These are phyloP conservation scores for Lodderomyces beijingensis DNA, from an alignment of 1,139 yeast genomes.

Conservation along the genomic window DNA sequence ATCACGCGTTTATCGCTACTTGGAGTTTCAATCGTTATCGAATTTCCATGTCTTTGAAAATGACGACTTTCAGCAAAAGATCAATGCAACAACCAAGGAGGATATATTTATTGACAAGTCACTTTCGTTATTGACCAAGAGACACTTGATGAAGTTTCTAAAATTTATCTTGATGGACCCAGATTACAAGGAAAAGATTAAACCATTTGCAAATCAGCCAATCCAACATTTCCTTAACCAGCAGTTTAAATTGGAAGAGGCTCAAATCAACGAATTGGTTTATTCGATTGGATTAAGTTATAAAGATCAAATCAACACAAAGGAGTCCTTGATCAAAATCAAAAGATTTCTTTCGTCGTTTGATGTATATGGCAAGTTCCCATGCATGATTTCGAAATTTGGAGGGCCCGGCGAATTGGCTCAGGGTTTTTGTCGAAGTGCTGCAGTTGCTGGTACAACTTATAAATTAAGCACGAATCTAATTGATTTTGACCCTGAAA, in stretches of 20 bases:
- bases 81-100: constrained; percentile 66
- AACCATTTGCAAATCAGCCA: constrained; percentile 47
- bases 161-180: constrained; percentile 75
- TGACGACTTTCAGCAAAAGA: constrained; percentile 75
- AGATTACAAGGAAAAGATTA: constrained; percentile 44
- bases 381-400: constrained; percentile 84
- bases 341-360: constrained; percentile 81
- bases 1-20: constrained; percentile 82
- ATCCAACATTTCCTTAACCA: constrained; percentile 55
- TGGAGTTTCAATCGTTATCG: constrained; percentile 86
- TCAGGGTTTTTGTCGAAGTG: constrained; percentile 96
- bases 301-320: constrained; percentile 55
- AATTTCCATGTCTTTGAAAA: constrained; percentile 90
- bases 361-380: constrained; percentile 92
- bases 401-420: constrained; percentile 97
- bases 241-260: constrained; percentile 64
- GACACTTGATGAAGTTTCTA: constrained; percentile 87
- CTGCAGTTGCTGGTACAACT: constrained; percentile 97
- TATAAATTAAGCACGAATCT: constrained; percentile 75
- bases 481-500: constrained; percentile 57
- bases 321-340: constrained; percentile 73
- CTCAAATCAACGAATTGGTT: constrained; percentile 78
- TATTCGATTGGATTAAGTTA: constrained; percentile 81
- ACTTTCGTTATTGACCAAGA: constrained; percentile 68
- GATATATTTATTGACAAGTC: constrained; percentile 91